Evolutionary conservation across 208 protist genomes (phyloP).

Genomic region (Leishmania major): DNA sequence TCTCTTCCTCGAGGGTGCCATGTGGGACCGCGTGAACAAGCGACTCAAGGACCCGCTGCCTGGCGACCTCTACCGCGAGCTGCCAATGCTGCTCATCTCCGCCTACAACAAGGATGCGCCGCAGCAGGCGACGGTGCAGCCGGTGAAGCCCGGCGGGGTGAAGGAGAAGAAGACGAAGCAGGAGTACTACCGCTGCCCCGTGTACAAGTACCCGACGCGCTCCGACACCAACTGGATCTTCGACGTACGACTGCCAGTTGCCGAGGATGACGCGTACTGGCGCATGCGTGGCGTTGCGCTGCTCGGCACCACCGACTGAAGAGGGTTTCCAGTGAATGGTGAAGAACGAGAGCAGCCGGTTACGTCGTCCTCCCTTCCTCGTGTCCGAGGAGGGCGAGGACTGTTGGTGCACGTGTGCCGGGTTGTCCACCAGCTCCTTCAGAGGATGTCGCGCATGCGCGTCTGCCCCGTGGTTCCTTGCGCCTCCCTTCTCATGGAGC

Average conservation of each 20-base stretch:
- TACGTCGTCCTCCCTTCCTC: not conserved
- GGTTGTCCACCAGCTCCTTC: not conserved
- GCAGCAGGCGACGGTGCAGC: constrained; percentile 48
- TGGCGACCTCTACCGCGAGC: constrained; percentile 94
- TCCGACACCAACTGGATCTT: constrained; percentile 98
- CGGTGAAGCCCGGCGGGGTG: constrained; percentile 60
- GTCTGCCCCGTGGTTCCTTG: not conserved
- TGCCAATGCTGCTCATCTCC: constrained; percentile 96
- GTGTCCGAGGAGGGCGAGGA: not conserved
- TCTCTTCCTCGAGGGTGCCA: constrained; percentile 97
- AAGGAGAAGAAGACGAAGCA: constrained; percentile 91
- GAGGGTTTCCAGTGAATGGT: not conserved
- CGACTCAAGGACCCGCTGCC: constrained; percentile 93
- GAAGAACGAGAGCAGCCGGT: not conserved
- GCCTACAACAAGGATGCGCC: constrained; percentile 91
- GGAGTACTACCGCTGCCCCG: constrained; percentile 97
- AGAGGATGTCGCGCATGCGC: not conserved
- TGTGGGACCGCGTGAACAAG: constrained; percentile 96
- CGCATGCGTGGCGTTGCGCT: constrained; percentile 95
- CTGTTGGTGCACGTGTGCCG: not conserved
- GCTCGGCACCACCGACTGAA: constrained; percentile 85
- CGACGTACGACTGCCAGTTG: constrained; percentile 94
- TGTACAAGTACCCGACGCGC: constrained; percentile 96
- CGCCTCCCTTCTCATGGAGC: not conserved
- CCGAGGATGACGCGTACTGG: constrained; percentile 96